Evolutionary conservation across 371 early-diverging fungal species (phyloP).

Genomic region (Catenaria anguillulae): DNA sequence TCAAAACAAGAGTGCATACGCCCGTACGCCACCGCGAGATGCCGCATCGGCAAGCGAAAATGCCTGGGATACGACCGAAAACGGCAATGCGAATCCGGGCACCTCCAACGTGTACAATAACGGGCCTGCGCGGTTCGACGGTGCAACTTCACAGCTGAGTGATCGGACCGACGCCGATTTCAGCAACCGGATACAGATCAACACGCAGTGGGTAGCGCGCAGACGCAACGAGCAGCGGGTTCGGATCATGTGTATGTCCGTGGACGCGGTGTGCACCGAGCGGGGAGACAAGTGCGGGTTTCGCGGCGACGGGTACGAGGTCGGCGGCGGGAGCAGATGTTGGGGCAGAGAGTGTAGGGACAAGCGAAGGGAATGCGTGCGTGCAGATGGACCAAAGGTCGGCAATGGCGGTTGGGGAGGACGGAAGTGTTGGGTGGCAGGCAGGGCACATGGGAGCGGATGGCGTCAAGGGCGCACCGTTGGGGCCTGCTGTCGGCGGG

Average conservation of each 20-base stretch:
- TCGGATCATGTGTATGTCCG: background rate
- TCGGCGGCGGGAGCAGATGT: background rate
- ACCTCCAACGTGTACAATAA: background rate
- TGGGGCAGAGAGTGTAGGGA: background rate
- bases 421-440: background rate
- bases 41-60: background rate
- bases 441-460: background rate
- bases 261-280: background rate
- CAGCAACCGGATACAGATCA: background rate
- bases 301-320: background rate
- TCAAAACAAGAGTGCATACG: constrained; percentile 1
- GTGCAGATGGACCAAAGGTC: background rate
- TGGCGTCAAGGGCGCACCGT: too few relatives aligned
- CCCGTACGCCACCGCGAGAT: background rate
- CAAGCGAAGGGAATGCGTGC: background rate
- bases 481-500: too few relatives aligned
- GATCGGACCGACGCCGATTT: background rate
- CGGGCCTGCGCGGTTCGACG: background rate
- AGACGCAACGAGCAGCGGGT: background rate
- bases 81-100: background rate
- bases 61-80: background rate
- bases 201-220: background rate
- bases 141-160: constrained; percentile 1
- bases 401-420: background rate
- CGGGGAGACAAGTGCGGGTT: background rate